These are phyloP conservation scores for Candida ipomoeae DNA, from an alignment of 805 yeast genomes.

Conservation along the genomic window DNA sequence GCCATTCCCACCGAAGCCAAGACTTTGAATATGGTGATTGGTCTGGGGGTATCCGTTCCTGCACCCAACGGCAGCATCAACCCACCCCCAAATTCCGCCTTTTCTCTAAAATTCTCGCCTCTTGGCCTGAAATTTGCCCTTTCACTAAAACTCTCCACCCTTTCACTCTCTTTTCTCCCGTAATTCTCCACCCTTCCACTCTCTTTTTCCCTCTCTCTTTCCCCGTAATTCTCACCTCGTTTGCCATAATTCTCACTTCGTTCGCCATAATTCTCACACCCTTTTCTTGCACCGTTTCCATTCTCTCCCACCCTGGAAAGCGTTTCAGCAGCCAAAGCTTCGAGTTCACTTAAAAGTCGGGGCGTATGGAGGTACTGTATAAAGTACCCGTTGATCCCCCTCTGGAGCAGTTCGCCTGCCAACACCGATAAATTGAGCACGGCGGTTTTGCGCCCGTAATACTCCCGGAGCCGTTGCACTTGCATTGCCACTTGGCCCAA, in stretches of 20 bases:
- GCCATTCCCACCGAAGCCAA: slow-evolving; percentile 15
- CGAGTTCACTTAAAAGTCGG: slow-evolving; percentile 6
- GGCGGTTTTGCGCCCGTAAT: slow-evolving; percentile 22
- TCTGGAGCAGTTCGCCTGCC: slow-evolving; percentile 21
- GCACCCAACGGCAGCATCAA: background rate
- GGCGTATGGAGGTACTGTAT: slow-evolving; percentile 15
- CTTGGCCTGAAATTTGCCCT: too few relatives aligned
- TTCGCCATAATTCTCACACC: too few relatives aligned
- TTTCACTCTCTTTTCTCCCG: too few relatives aligned
- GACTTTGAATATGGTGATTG: background rate
- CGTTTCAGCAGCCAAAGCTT: background rate
- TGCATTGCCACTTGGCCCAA: slow-evolving; percentile 5
- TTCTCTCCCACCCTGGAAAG: background rate
- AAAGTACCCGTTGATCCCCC: slow-evolving; percentile 30
- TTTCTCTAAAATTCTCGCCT: too few relatives aligned
- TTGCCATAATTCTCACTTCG: too few relatives aligned
- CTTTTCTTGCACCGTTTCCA: too few relatives aligned
- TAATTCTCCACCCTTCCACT: too few relatives aligned
- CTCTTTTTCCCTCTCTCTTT: background rate
- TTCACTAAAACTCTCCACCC: too few relatives aligned
- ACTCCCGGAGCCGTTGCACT: slow-evolving; percentile 19
- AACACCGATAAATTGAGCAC: slow-evolving; percentile 21
- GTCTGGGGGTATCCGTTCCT: background rate
- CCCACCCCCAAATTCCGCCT: too few relatives aligned
- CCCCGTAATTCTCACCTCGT: too few relatives aligned